These are phyloP conservation scores for Puccinia coronata DNA, from an alignment of 1,284 basidiomycete genomes.

Conservation along the genomic window DNA sequence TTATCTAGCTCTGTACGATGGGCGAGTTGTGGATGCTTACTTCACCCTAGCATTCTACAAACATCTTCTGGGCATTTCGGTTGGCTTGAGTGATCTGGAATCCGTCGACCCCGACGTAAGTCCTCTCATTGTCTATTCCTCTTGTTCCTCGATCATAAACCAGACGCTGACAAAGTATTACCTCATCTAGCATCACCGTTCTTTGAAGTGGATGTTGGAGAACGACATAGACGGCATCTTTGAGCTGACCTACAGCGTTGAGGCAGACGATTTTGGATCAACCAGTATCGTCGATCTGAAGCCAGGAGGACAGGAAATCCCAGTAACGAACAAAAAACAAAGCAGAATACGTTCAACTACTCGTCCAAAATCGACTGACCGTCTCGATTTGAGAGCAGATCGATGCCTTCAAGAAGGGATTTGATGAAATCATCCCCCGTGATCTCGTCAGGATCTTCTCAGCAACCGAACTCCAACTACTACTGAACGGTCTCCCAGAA, in stretches of 20 bases:
- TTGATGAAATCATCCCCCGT: too few relatives aligned
- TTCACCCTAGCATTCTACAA: slow-evolving; percentile 77
- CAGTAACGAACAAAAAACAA: slow-evolving; percentile 94
- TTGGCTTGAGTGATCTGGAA: slow-evolving; percentile 90
- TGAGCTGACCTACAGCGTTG: too few relatives aligned
- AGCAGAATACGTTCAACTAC: slow-evolving; percentile 89
- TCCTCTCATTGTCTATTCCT: too few relatives aligned
- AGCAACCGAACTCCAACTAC: slow-evolving; percentile 43
- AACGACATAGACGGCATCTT: too few relatives aligned
- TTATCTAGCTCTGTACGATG: slow-evolving; percentile 81
- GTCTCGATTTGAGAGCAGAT: slow-evolving; percentile 97
- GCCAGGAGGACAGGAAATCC: too few relatives aligned
- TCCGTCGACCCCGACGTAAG: too few relatives aligned
- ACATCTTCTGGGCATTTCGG: slow-evolving; percentile 83
- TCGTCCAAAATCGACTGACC: too few relatives aligned
- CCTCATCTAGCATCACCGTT: slow-evolving; percentile 44
- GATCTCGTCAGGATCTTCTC: too few relatives aligned
- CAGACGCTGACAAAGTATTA: neutral
- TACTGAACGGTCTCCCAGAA: slow-evolving; percentile 70
- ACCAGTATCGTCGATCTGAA: slow-evolving; percentile 81
- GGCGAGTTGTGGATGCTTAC: too few relatives aligned
- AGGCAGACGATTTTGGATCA: slow-evolving; percentile 84
- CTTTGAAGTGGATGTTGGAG: too few relatives aligned
- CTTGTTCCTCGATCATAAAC: neutral
- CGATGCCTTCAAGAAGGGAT: slow-evolving; percentile 75